Evolutionary conservation across 805 yeast genomes (phyloP), one percentile per base, ranked within the genome.

Genomic region (Saccharomycopsis sp.): DNA sequence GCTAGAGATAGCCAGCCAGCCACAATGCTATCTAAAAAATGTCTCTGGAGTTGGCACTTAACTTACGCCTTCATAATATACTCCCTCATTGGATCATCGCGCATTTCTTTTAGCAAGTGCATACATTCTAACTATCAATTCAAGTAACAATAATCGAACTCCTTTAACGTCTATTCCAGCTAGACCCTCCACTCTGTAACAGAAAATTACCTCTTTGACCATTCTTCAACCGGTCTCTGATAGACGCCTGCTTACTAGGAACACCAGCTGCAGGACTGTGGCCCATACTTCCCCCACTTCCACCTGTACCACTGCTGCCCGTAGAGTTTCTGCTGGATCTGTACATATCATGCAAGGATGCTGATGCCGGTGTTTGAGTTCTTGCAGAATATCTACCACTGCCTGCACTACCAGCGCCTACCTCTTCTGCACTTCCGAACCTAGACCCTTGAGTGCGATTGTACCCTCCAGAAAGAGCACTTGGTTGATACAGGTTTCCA

Each of bases 291-390:
- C 50, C 54, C 24, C 14, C 51, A 34, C 51, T 52, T 16, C 21
- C 34, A 7, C 46, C 46, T 24, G 53, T 16, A 3, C 48, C 18
- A 34, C 47, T 53, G 24, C 53, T 37, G 7, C 53, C 34, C 8
- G 24, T 24, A 9, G 56, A 16, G 20, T 24, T 50, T 50, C 58
- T 46, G n/a, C 37, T 50, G 8, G 59, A 56, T 23, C 53, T 58
- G 52, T 61, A 61, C 60, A 61, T 53, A 24, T 58, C 62, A 20
- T 57, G 52, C 7, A 61, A 41, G 3, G 57, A 52, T 15, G 61
- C 59, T 23, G 63, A 61, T 4, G 63, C 63, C n/a, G 63, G 60
- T 1, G 63, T 61, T 14, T 61, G 59, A 3, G 63, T 61, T 44
- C 53, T 54, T 5, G 52, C 53, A 12, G 56, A 50, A 7, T 59